Evolutionary conservation across 2,329 filamentous ascomycete species (phyloP), one percentile per base, ranked within the genome.

Genomic region (Fusarium beomiforme): DNA sequence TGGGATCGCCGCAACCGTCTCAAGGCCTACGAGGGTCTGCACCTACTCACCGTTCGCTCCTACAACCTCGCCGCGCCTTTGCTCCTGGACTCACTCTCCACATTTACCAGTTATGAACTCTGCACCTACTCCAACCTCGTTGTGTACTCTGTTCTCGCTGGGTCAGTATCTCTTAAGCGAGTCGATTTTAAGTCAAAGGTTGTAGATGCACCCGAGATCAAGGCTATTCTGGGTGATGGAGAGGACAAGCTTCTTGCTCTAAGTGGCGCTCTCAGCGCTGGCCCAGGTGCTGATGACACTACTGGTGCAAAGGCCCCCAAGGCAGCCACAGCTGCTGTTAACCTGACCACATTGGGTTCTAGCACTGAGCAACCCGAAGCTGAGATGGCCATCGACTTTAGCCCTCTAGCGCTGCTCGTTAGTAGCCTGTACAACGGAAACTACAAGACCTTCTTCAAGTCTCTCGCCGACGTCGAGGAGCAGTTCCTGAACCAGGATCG

Each of bases 171-270:
- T 47, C 89, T 99, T 61, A 97, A 98, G 86, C 92, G 96, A 51
- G 94, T 98, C 36, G 96, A 99, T 82, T 99, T 99, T 89, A 99
- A 99, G 87, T 93, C 93, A 73, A 98, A 98, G 86, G 96, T 99
- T 29, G 95, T 99, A 42, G 96, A 99, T 81, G 96, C 96, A 11
- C 95, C 96, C 16, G 96, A 99, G 84, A 98, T 99, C 84, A 97
- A 96, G 84, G 96, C 96, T 39, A 97, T 99, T 71, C 89, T 99
- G 26, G 96, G 95, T 64, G 91, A 95, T 75, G 91, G 91, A 26
- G 93, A 97, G 76, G 95, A 98, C 79, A 95, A 95, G 83, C 85
- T 97, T 59, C 87, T 94, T 34, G 94, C 94, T 1, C 85, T 98
- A 24, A 90, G 91, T 33, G 94, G 95, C 21, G 91, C 92, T 34